Evolutionary conservation across 371 early-diverging fungal species (phyloP).

Genomic region (Mucor piriformis): DNA sequence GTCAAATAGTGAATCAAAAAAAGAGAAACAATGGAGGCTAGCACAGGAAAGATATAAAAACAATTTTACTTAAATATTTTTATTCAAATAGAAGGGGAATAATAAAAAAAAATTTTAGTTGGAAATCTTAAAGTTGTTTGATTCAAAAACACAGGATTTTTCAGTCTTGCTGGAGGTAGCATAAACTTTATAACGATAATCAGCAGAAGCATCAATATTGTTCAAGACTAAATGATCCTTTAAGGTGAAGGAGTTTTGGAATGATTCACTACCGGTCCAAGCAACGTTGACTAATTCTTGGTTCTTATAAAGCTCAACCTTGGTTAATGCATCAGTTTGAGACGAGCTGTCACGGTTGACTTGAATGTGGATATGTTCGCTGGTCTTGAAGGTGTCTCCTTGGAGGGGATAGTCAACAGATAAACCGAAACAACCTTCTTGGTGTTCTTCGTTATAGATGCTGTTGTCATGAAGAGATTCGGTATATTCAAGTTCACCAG

Average conservation of each 20-base stretch:
- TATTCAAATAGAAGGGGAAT: neutral
- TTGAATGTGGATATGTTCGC: conserved; percentile 36
- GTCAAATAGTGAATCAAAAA: conserved; percentile 4
- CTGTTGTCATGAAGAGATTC: conserved; percentile 39
- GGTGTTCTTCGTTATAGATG: conserved; percentile 33
- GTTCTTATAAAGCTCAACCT: conserved; percentile 48
- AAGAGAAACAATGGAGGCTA: conserved; percentile 16
- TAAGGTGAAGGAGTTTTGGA: conserved; percentile 37
- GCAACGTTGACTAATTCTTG: conserved; percentile 22
- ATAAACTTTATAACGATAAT: conserved; percentile 36
- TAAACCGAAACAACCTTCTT: conserved; percentile 51
- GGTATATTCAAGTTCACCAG: conserved; percentile 51
- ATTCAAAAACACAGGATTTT: conserved; percentile 29
- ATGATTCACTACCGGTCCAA: conserved; percentile 36
- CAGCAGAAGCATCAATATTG: conserved; percentile 20
- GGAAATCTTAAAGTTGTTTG: conserved; percentile 30
- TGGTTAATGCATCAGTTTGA: conserved; percentile 38
- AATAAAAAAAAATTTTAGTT: neutral
- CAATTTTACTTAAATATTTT: neutral
- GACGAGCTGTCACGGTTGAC: conserved; percentile 41
- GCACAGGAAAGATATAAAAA: conserved; percentile 22
- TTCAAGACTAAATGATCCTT: conserved; percentile 41
- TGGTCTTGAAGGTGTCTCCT: conserved; percentile 23
- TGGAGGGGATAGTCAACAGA: conserved; percentile 35
- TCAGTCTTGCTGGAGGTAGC: conserved; percentile 19